Evolutionary conservation across 495 filamentous ascomycete genomes (phyloP), one percentile per base, ranked within the genome.

Genomic region (Pyrenopolyporus hunteri): DNA sequence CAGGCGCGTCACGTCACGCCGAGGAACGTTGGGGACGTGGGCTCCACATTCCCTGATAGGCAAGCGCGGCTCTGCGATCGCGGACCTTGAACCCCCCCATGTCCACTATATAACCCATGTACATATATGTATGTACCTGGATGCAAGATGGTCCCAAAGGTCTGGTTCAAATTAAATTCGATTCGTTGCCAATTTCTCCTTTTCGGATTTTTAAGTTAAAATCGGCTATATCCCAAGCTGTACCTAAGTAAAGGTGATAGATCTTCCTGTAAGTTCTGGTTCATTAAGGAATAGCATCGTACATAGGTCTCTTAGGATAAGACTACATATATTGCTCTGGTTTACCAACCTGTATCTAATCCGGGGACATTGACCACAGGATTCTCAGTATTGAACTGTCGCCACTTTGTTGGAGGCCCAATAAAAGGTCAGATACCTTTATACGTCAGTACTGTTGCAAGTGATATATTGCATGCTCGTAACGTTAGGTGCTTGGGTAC

Each of bases 21-120:
- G 8, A 13, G 26, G 8, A 28, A 37, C 22, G 31, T 42, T 6
- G 14, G 7, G 47, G 33, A 40, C 42, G 25, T 36, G 23, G 6
- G 19, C 23, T 45, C 64, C 63, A 63, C 64, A 23, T 63, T 57
- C 63, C 26, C 9, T 8, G 40, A 48, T 10, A 22, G 36, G 43
- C 31, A 50, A 65, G 25, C 42, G 42, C 42, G 42, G 42, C 42
- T 47, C 36, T 35, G 14, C 17, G 37, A 37, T 29, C 13, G 35
- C 20, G 26, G 58, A 26, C 42, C 16, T 14, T 10, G 25, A 42
- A 23, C 37, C 37, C 37, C 37, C n/a, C n/a, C n/a, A n/a, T n/a
- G n/a, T n/a, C n/a, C n/a, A n/a, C n/a, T n/a, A n/a, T n/a, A n/a
- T n/a, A n/a, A n/a, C n/a, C n/a, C n/a, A n/a, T n/a, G n/a, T n/a